Base-by-base conservation (phyloP, 2,329 filamentous ascomycete genomes). In the Neofusicoccum sp. region DNA sequence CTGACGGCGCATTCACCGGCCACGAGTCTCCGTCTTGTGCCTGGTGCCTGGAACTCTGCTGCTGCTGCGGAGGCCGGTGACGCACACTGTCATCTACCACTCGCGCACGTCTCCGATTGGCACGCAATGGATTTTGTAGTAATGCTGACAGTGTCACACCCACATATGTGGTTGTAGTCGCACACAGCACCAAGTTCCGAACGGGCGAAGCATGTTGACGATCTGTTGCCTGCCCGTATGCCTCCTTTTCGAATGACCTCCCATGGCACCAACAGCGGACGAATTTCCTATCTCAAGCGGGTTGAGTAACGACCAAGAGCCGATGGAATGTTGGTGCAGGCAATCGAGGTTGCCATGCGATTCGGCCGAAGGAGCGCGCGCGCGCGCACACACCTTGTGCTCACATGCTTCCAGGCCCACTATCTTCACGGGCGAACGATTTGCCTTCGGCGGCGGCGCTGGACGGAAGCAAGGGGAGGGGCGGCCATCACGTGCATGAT, bases 401-500 rank as follows among this genome's bases (percentile, higher is more conserved):
- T 58, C 54, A 36, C 54, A 58, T 45, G 54, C 39, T 41, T 22
- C 4, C 6, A 34, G 54, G 54, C 31, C 54, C 52, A 28, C 54
- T 58, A 58, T 58, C 54, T 58, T 58, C 54, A 58, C 41, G 52
- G 28, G 9, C 37, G 36, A 28, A 28, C 14, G 41, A 43, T n/a
- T 43, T 12, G 41, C 41, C 41, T 43, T 22, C 22, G 45, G 28
- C 28, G 45, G 31, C 34, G 16, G 9, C 29, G 34, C 8, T n/a
- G 29, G 41, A 36, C 29, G 54, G 54, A 58, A 58, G 54, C 54
- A 45, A 58, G 54, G 54, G 28, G 41, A 58, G 41, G 37, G 39
- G 31, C 39, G 28, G n/a, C 29, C 41, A 45, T 58, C 54, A 58
- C 54, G 54, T 58, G 54, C 54, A 58, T 58, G 54, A 58, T 58